A percentile compares a stretch with the other conserved stretches of the same genome.
These are phyloP conservation scores for Ramularia collo-cygni DNA, from an alignment of 2,329 filamentous ascomycete species.

Conservation along the genomic window DNA sequence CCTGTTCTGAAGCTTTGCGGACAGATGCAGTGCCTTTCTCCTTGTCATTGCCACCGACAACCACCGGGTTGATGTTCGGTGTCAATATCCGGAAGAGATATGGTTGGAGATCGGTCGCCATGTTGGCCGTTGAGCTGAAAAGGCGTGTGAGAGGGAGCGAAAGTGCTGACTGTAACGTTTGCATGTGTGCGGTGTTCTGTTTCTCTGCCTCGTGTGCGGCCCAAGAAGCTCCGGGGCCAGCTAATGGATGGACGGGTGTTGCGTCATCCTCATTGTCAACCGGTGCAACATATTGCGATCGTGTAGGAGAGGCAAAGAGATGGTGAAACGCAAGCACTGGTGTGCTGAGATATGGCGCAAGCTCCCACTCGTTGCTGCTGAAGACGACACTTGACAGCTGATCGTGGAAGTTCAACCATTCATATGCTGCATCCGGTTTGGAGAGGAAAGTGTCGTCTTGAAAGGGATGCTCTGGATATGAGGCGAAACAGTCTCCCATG, in stretches of 20 bases:
- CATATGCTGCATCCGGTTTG: conserved; percentile 80
- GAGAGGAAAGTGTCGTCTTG: conserved; percentile 88
- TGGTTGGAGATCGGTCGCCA: conserved; percentile 77
- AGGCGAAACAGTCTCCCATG: conserved; percentile 73
- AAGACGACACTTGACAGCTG: conserved; percentile 70
- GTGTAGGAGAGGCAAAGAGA: conserved; percentile 71
- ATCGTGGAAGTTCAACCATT: conserved; percentile 95
- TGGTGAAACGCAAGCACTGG: conserved; percentile 84
- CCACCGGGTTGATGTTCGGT: conserved; percentile 83
- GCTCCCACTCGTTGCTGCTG: conserved; percentile 85
- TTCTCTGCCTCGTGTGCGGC: conserved; percentile 74
- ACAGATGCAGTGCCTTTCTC: conserved; percentile 60
- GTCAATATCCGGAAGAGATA: conserved; percentile 78
- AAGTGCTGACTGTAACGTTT: conserved; percentile 64
- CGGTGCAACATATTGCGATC: conserved; percentile 39
- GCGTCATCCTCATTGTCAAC: conserved; percentile 30
- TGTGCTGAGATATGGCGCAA: conserved; percentile 78
- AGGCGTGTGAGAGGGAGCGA: conserved; percentile 64
- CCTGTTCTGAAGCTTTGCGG: conserved; percentile 75
- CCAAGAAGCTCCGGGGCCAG: conserved; percentile 75
- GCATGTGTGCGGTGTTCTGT: conserved; percentile 66
- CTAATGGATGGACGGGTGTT: conserved; percentile 56
- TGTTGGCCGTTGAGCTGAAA: conserved; percentile 70
- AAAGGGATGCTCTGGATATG: conserved; percentile 80
- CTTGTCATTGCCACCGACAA: conserved; percentile 53